Base-by-base conservation (phyloP, 2,329 filamentous ascomycete genomes). In the Exserohilum rostratum region DNA sequence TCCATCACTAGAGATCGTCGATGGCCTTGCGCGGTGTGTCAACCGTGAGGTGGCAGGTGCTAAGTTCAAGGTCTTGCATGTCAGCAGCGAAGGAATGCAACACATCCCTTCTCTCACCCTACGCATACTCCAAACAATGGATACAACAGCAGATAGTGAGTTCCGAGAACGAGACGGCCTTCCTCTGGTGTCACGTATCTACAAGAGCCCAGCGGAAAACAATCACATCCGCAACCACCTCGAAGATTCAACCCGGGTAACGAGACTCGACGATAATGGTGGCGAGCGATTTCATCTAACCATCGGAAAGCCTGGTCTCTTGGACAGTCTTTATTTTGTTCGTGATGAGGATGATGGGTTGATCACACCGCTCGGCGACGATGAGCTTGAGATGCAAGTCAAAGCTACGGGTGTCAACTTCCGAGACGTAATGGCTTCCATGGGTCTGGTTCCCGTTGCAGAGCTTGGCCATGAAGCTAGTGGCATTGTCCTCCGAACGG, bases 371-470 rank as follows among this genome's bases (percentile, higher is more conserved):
- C 25, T 49, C 22, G 35, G 7, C 3, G 20, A 35, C 5, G 18
- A 10, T 3, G 25, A 40, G 29, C 25, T 61, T 4, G 37, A 74
- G 40, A 54, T 75, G 17, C 58, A 66, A n/a, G 60, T 68, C 17
- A 68, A 69, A 18, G 56, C 59, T 2, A 35, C 27, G 5, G 53
- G 56, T 11, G 18, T 60, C 18, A 65, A 61, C 27, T 66, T 61
- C 55, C 30, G 40, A 2, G 61, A 66, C 29, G 31, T 60, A 18
- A 50, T 58, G 45, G 29, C 49, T 10, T 30, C 56, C 27, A 22
- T 58, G 51, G 56, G 47, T 15, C 20, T 46, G 7, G 13, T 50
- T 17, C 7, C 22, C 7, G 20, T 10, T 20, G 3, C 35, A 20
- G 5, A 18, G 46, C 9, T 37, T 5, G 44, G 44, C 1, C 13